phyloP scores from a whole-genome alignment of 495 filamentous ascomycete genomes.

The Amphirosellinia nigrospora region DNA sequence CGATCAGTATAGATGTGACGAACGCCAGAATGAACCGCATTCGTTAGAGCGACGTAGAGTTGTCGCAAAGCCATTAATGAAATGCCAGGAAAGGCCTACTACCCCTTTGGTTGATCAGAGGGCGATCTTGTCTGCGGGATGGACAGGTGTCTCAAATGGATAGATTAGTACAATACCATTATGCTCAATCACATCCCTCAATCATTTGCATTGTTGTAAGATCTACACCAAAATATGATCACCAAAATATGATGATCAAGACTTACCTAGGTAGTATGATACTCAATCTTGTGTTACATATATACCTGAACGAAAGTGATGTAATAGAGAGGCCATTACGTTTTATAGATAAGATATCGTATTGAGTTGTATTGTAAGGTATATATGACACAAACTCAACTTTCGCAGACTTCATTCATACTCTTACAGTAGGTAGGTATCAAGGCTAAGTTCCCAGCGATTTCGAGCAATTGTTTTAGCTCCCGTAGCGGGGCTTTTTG shows the following conservation, averaged over 20 bases:
- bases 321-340: too few relatives aligned
- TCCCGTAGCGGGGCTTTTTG: slow-evolving; percentile 1
- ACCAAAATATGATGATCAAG: neutral
- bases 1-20: slow-evolving; percentile 36
- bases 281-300: too few relatives aligned
- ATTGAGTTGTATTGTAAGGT: neutral
- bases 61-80: neutral
- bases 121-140: slow-evolving; percentile 5
- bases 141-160: slow-evolving; percentile 18
- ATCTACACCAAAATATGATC: neutral
- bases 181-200: neutral
- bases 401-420: neutral
- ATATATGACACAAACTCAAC: too few relatives aligned
- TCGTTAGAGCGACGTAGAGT: neutral
- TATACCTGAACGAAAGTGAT: too few relatives aligned
- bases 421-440: too few relatives aligned
- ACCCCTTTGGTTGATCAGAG: slow-evolving; percentile 2
- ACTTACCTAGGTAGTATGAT: too few relatives aligned
- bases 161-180: slow-evolving; percentile 6
- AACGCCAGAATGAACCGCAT: slow-evolving; percentile 31
- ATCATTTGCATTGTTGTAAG: neutral
- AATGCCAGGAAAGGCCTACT: neutral
- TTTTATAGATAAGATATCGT: neutral
- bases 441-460: too few relatives aligned
- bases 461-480: neutral